Base-by-base conservation (phyloP, 495 filamentous ascomycete genomes). In the Aspergillus campestris region DNA sequence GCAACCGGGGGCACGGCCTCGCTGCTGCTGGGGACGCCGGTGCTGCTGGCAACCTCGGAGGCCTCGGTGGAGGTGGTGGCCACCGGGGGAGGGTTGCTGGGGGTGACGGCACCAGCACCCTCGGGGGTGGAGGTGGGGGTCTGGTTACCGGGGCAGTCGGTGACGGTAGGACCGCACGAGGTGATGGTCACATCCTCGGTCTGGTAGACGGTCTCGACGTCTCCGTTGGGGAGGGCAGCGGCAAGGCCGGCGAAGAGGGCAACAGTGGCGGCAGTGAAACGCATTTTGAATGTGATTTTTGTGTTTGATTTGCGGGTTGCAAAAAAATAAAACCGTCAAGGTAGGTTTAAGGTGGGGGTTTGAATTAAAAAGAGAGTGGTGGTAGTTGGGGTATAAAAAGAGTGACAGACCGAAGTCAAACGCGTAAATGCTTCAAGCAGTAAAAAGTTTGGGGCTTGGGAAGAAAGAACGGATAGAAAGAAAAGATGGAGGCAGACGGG, bases 121-220 rank as follows among this genome's bases (percentile, higher is more conserved):
- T 43, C 41, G 39, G 52, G 50, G 41, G 52, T 53, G 48, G 44
- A 51, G 42, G 47, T 53, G 31, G 35, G 34, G 18, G 34, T 4
- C 18, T 24, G 18, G 18, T 24, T 37, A 55, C 58, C 72, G 49
- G 73, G 74, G 69, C 77, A 83, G 71, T 79, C 60, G 47, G 75
- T 80, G 49, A 83, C 75, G 34, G 65, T 69, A 29, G 80, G 61
- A 47, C 67, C 72, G 64, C 82, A 86, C 27, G 73, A 78, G 57
- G 71, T 81, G 68, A 80, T 64, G 56, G 74, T 76, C 47, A 73
- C 68, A 49, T 71, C 69, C 38, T 69, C 62, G 54, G 75, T 81
- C 62, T 63, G 54, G 70, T 72, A 78, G 69, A 77, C 61, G 53
- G 71, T 74, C 52, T 61, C 41, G 49, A 67, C 59, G 36, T 51